Evolutionary conservation across 1,284 basidiomycete genomes (phyloP), one percentile per base, ranked within the genome.

Genomic region (Ustilago lituana): DNA sequence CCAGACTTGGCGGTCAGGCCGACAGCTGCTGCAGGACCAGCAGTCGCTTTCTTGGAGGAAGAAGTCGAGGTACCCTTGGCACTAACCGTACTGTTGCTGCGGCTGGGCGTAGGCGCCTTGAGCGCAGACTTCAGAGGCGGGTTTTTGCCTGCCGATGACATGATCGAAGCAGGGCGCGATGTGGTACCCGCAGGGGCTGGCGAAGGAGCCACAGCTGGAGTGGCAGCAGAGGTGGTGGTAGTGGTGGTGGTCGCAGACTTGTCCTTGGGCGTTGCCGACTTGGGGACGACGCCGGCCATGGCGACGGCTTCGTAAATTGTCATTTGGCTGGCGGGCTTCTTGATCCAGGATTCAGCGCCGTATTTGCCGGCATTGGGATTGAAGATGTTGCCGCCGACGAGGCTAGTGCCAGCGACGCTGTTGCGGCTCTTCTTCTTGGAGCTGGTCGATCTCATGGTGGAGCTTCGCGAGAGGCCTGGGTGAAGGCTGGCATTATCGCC

Each of bases 111-210:
- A 14, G 66, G 61, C 14, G 63, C 50, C 65, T 77, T 77, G 50
- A 77, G 71, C 12, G 76, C 74, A 33, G 76, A 75, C 59, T 76
- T 77, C 40, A 77, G 63, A 24, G 76, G 76, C 3, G 73, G 63
- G 31, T 50, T 71, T 59, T 69, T 72, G 35, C 50, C 60, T 5
- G 68, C 68, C 27, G 68, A 70, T 8, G 61, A 64, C 50, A 54
- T 57, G 57, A 70, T 44, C 14, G 67, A 70, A 23, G 64, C 56
- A 0, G 65, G 60, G 9, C 54, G 63, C 35, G 72, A 61, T 17
- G 72, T 44, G 22, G 43, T 38, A 1, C 41, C 44, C 4, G 48
- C 24, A 9, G n/a, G n/a, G n/a, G n/a, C n/a, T n/a, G n/a, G n/a
- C n/a, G n/a, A n/a, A n/a, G 58, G 37, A 9, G 53, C 36, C 20